phyloP scores from a whole-genome alignment of 2,329 filamentous ascomycete genomes.

The Fusarium sp. region DNA sequence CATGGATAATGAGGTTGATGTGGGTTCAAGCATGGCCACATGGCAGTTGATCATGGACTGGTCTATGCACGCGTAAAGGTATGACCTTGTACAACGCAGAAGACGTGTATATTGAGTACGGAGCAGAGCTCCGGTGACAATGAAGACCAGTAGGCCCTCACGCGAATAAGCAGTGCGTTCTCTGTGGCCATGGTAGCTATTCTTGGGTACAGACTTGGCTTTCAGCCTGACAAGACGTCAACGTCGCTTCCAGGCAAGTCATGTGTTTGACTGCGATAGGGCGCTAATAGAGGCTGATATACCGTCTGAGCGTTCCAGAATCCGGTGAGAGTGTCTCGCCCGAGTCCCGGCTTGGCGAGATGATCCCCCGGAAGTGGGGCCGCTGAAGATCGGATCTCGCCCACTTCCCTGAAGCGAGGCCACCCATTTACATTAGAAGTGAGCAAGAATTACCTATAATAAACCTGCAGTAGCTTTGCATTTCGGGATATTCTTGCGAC shows the following conservation, averaged over 20 bases:
- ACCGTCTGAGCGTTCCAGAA: background rate
- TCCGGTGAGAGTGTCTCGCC: background rate
- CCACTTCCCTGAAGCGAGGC: background rate
- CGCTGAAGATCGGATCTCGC: slow-evolving; percentile 10
- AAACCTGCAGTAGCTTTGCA: background rate
- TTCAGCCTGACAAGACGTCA: background rate
- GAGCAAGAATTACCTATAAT: background rate
- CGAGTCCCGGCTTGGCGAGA: background rate
- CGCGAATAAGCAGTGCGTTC: too few relatives aligned
- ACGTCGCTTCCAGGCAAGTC: background rate
- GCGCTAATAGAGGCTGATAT: background rate
- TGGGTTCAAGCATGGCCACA: background rate
- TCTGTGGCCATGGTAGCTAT: background rate
- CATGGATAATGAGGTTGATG: background rate
- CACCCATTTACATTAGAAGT: background rate
- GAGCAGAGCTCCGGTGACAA: background rate
- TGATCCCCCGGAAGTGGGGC: slow-evolving; percentile 6
- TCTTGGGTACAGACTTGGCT: background rate
- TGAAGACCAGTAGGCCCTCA: too few relatives aligned
- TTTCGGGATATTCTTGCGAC: slow-evolving; percentile 2
- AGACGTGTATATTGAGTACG: background rate
- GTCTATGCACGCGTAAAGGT: background rate
- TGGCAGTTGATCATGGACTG: background rate
- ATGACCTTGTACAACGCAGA: background rate
- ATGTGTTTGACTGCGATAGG: background rate